Evolutionary conservation across 1,139 yeast genomes (phyloP), one percentile per base, ranked within the genome.

Genomic region (Debaryomyces singareniensis): DNA sequence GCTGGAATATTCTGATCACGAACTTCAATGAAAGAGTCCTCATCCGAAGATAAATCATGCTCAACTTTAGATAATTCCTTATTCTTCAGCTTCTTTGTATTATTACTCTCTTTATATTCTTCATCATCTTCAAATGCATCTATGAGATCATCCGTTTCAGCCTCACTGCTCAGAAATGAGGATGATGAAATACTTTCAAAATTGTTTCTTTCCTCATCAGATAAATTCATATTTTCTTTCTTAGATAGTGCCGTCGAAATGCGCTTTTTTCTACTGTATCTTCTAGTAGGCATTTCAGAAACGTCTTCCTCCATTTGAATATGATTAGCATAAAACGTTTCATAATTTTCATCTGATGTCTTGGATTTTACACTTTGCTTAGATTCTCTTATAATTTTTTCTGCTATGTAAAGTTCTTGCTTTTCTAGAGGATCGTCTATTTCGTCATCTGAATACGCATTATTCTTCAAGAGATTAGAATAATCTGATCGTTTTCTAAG

Each of bases 321-420:
- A 33, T 55, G 61, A 25, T 55, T 49, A 1, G 58, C 64, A 35
- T 55, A 55, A 13, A 33, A 35, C 12, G 25, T 33, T 7, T 29
- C 32, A n/a, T 18, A 18, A 18, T n/a, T 18, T n/a, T n/a, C n/a
- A 18, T 18, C 21, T 9, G 25, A 7, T 13, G 7, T 10, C 3
- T 34, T 34, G 27, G 26, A 5, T 5, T 6, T 12, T 6, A 32
- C 37, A 2, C 15, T 33, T n/a, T 40, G 45, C 3, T 32, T 35
- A 1, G 67, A 57, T 26, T 49, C 47, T 20, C 39, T 33, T 13
- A 63, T 55, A 20, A 62, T 60, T 9, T 46, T 35, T 34, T 74
- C 77, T 0, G 81, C 80, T 21, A 76, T 44, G 3, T 47, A 49
- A 12, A 51, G 41, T 25, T 77, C 82, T 27, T 65, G 61, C 16